Evolutionary conservation across 768 basidiomycete species (phyloP).

Genomic region (Crepidotus variabilis): DNA sequence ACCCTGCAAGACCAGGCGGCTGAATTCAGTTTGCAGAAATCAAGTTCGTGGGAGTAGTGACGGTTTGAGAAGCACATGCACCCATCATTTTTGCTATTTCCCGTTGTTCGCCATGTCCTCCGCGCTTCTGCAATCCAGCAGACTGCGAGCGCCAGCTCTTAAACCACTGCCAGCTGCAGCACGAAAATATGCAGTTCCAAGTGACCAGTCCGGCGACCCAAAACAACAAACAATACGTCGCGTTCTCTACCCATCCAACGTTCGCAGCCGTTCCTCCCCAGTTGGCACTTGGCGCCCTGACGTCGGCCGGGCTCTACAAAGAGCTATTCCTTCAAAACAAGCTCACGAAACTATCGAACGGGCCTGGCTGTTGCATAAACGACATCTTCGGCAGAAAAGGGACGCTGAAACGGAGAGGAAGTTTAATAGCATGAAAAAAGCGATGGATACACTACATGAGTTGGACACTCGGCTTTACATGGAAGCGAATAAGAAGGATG

Average conservation of each 20-base stretch:
- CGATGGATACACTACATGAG: slow-evolving; percentile 76
- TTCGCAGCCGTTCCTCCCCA: slow-evolving; percentile 68
- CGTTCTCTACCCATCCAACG: slow-evolving; percentile 74
- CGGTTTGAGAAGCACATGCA: too few relatives aligned
- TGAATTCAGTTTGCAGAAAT: too few relatives aligned
- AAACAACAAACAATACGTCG: slow-evolving; percentile 73
- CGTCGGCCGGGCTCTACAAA: slow-evolving; percentile 70
- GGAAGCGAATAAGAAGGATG: slow-evolving; percentile 72
- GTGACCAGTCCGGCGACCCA: slow-evolving; percentile 49
- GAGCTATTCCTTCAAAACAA: slow-evolving; percentile 84
- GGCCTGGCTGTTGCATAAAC: slow-evolving; percentile 81
- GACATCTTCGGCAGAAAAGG: slow-evolving; percentile 68
- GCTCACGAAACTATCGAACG: slow-evolving; percentile 91
- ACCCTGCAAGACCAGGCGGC: too few relatives aligned
- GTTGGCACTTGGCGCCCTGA: slow-evolving; percentile 84
- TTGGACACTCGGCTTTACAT: slow-evolving; percentile 57
- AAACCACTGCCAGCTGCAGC: slow-evolving; percentile 24
- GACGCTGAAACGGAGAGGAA: slow-evolving; percentile 71
- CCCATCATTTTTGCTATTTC: not conserved
- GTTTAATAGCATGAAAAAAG: slow-evolving; percentile 75
- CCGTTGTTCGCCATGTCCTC: slow-evolving; percentile 30
- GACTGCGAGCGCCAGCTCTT: slow-evolving; percentile 19
- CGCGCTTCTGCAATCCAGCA: slow-evolving; percentile 31
- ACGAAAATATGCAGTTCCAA: slow-evolving; percentile 37
- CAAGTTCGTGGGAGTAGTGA: too few relatives aligned